Percentiles rank a stretch among this genome's conserved stretches.
Evolutionary conservation across 768 basidiomycete genomes (phyloP).

Genomic region (Amanita thiersii): DNA sequence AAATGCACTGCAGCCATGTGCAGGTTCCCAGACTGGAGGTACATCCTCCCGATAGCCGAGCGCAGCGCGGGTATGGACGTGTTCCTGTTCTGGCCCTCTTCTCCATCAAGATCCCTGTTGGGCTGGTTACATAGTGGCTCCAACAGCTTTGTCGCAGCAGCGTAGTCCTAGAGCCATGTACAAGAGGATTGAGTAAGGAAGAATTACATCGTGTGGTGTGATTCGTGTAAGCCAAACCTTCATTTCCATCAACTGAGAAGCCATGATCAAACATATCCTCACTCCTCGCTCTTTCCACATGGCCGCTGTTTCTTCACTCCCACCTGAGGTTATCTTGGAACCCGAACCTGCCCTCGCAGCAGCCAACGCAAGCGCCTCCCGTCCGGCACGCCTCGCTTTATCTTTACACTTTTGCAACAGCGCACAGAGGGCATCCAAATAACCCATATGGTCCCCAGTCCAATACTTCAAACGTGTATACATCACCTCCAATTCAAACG

Average conservation of each 20-base stretch:
- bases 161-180: slow-evolving; percentile 44
- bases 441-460: slow-evolving; percentile 74
- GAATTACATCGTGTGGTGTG: not conserved
- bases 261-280: slow-evolving; percentile 68
- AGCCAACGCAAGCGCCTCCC: slow-evolving; percentile 4
- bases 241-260: slow-evolving; percentile 80
- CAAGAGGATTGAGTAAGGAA: not conserved
- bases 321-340: slow-evolving; percentile 18
- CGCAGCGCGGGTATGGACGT: slow-evolving; percentile 46
- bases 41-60: slow-evolving; percentile 64
- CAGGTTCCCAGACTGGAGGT: slow-evolving; percentile 68
- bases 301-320: slow-evolving; percentile 22
- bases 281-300: slow-evolving; percentile 86
- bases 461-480: slow-evolving; percentile 71
- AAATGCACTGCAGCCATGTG: slow-evolving; percentile 53
- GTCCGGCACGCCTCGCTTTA: slow-evolving; percentile 32
- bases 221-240: slow-evolving; percentile 37
- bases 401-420: slow-evolving; percentile 54
- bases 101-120: slow-evolving; percentile 2
- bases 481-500: slow-evolving; percentile 62
- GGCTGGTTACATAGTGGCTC: slow-evolving; percentile 52
- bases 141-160: slow-evolving; percentile 60
- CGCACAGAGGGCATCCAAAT: slow-evolving; percentile 65
- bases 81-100: slow-evolving; percentile 9
- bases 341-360: not conserved